phyloP scores from a whole-genome alignment of 2,329 filamentous ascomycete genomes.

The Phaeophleospora eucalypticola region DNA sequence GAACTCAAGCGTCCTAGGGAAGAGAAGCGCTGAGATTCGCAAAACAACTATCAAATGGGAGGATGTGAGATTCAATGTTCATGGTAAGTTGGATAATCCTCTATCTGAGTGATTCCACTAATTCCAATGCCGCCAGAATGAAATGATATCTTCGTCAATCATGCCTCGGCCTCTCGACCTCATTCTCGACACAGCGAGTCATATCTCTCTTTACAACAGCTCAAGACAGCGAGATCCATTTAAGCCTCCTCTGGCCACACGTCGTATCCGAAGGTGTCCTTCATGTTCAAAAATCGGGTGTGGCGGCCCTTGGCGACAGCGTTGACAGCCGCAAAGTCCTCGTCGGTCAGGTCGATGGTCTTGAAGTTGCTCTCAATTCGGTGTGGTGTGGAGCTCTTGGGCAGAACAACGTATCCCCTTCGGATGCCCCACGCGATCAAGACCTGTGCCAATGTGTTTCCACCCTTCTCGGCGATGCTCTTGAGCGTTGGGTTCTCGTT shows the following conservation, averaged over 20 bases:
- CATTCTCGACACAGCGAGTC: no score
- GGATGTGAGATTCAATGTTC: no score
- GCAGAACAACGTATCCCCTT: constrained; percentile 63
- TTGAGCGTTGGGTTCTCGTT: constrained; percentile 57
- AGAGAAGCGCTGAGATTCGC: no score
- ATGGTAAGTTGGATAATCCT: no score
- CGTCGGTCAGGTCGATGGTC: constrained; percentile 53
- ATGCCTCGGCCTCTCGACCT: no score
- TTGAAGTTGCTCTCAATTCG: constrained; percentile 67
- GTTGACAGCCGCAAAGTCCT: constrained; percentile 58
- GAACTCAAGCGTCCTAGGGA: no score
- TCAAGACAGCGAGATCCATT: no score
- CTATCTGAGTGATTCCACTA: no score
- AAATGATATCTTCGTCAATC: no score
- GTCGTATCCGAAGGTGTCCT: constrained; percentile 72
- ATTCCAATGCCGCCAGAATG: no score
- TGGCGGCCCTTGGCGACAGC: constrained; percentile 62
- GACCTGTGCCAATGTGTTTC: constrained; percentile 57
- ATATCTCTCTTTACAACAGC: no score
- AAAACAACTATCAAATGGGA: no score
- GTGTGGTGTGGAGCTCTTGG: constrained; percentile 64
- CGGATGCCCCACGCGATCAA: constrained; percentile 63
- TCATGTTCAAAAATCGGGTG: constrained; percentile 75
- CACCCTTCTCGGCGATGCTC: constrained; percentile 54
- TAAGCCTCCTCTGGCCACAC: constrained; percentile 47